Conservation (phyloP, 2,329 filamentous ascomycete genomes). For the Stachybotrys echinatus region DNA sequence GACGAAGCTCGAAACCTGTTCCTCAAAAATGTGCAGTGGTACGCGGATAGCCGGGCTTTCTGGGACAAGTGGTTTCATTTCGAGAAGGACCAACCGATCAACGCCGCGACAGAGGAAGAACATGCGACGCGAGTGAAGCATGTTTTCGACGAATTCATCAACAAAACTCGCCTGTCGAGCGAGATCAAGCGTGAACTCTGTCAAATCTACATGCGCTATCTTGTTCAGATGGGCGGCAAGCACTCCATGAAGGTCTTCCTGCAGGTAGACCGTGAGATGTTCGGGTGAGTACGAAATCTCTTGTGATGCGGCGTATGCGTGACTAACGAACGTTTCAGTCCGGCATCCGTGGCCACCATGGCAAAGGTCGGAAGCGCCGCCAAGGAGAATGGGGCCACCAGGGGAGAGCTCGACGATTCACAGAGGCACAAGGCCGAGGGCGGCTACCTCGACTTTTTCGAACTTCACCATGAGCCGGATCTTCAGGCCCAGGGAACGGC, state of each 20-base stretch:
- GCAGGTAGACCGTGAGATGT: conserved; percentile 76
- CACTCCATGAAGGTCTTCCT: conserved; percentile 84
- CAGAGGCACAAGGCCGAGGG: conserved; percentile 46
- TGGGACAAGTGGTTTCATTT: conserved; percentile 88
- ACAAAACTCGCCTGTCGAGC: conserved; percentile 64
- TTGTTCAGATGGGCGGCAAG: conserved; percentile 77
- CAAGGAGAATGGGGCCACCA: conserved; percentile 41
- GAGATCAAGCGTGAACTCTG: conserved; percentile 69
- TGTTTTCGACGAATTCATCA: conserved; percentile 70
- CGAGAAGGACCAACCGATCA: conserved; percentile 77
- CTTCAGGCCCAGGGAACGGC: conserved; percentile 43
- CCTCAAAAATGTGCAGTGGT: conserved; percentile 75
- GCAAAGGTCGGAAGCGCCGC: conserved; percentile 26
- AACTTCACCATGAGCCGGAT: conserved; percentile 43
- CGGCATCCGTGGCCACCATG: conserved; percentile 37
- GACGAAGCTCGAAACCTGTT: conserved; percentile 83
- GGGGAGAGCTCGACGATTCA: conserved; percentile 44
- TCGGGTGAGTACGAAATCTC: conserved; percentile 56
- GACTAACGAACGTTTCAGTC: conserved; percentile 26
- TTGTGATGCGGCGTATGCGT: conserved; percentile 4
- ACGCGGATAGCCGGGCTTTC: conserved; percentile 79
- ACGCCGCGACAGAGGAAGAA: conserved; percentile 54
- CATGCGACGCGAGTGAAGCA: conserved; percentile 73
- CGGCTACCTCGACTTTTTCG: conserved; percentile 46
- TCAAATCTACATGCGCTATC: conserved; percentile 73